Evolutionary conservation across 2,329 filamentous ascomycete genomes (phyloP).

Genomic region (Fusarium torreyae): DNA sequence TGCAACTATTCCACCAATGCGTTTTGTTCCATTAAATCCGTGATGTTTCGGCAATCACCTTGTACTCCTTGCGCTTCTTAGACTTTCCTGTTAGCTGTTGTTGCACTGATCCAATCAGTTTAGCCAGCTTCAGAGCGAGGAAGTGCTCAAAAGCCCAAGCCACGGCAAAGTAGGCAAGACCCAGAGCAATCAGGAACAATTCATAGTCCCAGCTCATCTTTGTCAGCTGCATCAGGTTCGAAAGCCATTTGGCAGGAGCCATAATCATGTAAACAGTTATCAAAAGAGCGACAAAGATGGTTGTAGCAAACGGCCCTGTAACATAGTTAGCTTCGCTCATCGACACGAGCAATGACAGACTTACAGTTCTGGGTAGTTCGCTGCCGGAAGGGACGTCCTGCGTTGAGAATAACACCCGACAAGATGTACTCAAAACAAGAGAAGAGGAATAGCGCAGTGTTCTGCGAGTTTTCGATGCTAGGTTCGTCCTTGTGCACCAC

Average conservation of each 20-base stretch:
- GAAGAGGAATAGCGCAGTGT: constrained; percentile 89
- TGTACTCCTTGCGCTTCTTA: constrained; percentile 92
- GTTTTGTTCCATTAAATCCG: constrained; percentile 29
- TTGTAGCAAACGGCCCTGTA: constrained; percentile 85
- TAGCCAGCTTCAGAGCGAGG: constrained; percentile 78
- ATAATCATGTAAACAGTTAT: constrained; percentile 87
- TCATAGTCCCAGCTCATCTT: constrained; percentile 81
- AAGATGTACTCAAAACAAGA: constrained; percentile 97
- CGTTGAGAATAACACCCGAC: constrained; percentile 88
- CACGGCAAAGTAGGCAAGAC: constrained; percentile 75
- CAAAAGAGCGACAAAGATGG: constrained; percentile 77
- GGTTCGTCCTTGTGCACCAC: constrained; percentile 82
- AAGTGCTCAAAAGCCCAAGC: constrained; percentile 81
- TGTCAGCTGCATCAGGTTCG: constrained; percentile 87
- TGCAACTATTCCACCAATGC: background rate
- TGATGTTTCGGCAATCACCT: constrained; percentile 78
- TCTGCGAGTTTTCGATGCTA: constrained; percentile 92
- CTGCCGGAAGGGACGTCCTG: constrained; percentile 92
- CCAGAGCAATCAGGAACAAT: constrained; percentile 78
- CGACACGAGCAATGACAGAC: constrained; percentile 44
- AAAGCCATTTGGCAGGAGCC: constrained; percentile 78
- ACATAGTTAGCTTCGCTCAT: constrained; percentile 9
- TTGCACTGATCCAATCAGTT: constrained; percentile 74
- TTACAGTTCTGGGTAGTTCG: constrained; percentile 83
- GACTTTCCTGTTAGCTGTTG: constrained; percentile 69